Base-by-base conservation (phyloP, 2,329 filamentous ascomycete genomes). In the Colletotrichum truncatum region DNA sequence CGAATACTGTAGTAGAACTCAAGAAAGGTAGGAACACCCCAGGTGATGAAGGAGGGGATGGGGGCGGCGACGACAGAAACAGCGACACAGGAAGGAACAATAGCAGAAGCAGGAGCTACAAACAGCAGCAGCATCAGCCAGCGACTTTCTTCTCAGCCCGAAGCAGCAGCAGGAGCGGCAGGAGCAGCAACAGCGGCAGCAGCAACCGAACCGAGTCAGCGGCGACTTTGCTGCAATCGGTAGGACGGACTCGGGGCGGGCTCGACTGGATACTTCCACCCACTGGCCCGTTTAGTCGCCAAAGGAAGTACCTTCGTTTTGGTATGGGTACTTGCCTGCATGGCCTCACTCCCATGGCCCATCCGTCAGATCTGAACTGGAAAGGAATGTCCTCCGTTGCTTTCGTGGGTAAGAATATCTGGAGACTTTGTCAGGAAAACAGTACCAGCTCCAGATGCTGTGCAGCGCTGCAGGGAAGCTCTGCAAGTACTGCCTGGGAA, bases 171-270 rank as follows among this genome's bases (percentile, higher is more conserved):
- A 30, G 28, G 32, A 49, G 34, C 46, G 23, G 28, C 28, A 32
- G n/a, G 16, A 30, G n/a, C 43, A 26, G 26, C 26, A 28, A 16
- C 46, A 49, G 26, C 5, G 21, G 26, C 39, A 21, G 18, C 39
- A 53, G 23, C 21, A n/a, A 6, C 38, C 30, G n/a, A 41, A 34
- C 34, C 62, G 57, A 65, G 49, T 65, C 62, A 65, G 62, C 62
- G 57, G 48, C 62, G 32, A 25, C 32, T 11, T 46, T 39, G 51
- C 61, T 64, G 61, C 56, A 64, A 64, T 65, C 49, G 57, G 62
- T 16, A 51, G 38, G 36, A 58, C 14, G 14, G 49, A 48, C 41
- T 55, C 36, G 46, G 11, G 12, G 32, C 49, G 16, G 36, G 23
- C 48, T 45, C 9, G 28, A 34, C 14, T 26, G 58, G 28, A 36